These are phyloP conservation scores for Panicum virgatum DNA, from an alignment of 202 grass and related monocot genomes.

Conservation along the genomic window DNA sequence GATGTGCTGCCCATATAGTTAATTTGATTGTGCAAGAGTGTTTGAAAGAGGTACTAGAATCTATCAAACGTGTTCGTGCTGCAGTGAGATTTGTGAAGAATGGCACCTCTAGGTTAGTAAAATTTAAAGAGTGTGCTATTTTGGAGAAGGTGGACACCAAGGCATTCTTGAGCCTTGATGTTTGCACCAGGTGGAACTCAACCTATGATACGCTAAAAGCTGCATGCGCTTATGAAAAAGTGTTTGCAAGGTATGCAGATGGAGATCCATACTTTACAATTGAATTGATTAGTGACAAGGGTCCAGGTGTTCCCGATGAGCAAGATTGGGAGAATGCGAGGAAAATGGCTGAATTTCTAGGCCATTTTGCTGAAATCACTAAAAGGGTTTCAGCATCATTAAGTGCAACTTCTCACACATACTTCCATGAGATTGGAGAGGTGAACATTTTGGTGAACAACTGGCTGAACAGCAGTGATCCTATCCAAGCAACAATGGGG, in stretches of 20 bases:
- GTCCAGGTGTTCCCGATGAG: neutral
- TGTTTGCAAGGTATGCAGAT: too few relatives aligned
- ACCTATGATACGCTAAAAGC: neutral
- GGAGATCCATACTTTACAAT: neutral
- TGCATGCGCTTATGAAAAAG: neutral
- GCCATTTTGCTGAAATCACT: neutral
- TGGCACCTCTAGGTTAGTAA: neutral
- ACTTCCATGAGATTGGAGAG: neutral
- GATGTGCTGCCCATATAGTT: too few relatives aligned
- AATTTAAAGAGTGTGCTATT: neutral
- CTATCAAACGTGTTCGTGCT: too few relatives aligned
- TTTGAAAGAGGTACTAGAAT: too few relatives aligned
- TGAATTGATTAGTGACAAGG: neutral
- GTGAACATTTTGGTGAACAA: neutral
- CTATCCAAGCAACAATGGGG: neutral
- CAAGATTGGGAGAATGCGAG: neutral
- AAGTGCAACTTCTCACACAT: neutral
- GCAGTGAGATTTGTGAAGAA: neutral
- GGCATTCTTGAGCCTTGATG: neutral
- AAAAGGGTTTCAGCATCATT: too few relatives aligned
- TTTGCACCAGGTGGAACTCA: neutral
- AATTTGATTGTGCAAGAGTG: too few relatives aligned
- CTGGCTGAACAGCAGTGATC: neutral
- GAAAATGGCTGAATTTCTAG: neutral
- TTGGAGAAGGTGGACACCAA: neutral